Conservation (phyloP, 139 green algal species). For the Chlamydomonas schloesseri region DNA sequence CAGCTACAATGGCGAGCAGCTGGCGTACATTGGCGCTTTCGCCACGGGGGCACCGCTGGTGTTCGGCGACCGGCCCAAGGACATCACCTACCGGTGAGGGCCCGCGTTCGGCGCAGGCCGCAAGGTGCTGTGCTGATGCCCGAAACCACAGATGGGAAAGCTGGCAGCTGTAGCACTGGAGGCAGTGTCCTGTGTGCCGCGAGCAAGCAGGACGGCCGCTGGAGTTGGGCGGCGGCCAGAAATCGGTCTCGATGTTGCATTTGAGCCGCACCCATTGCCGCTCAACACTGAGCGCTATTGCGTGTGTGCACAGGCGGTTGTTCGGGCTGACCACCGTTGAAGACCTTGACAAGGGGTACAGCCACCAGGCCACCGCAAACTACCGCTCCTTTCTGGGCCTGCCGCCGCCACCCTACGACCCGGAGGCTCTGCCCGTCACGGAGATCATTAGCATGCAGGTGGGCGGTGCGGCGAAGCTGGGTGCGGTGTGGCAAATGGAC, state of each 20-base stretch:
- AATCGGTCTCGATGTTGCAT: no score
- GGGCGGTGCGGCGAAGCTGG: neutral
- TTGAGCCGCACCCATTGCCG: no score
- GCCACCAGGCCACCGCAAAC: slow-evolving; percentile 14
- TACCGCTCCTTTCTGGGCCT: slow-evolving; percentile 44
- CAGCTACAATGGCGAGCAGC: slow-evolving; percentile 78
- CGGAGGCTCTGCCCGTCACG: slow-evolving; percentile 5
- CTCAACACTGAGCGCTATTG: no score
- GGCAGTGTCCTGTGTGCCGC: no score
- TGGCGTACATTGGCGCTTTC: slow-evolving; percentile 84
- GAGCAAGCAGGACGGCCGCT: no score
- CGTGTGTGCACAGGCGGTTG: slow-evolving; percentile 41
- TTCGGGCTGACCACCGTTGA: slow-evolving; percentile 23
- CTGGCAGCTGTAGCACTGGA: no score
- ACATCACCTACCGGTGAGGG: slow-evolving; percentile 76
- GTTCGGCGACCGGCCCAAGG: slow-evolving; percentile 84
- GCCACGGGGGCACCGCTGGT: slow-evolving; percentile 67
- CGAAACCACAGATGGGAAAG: no score
- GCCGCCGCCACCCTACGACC: slow-evolving; percentile 5
- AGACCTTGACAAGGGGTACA: slow-evolving; percentile 45
- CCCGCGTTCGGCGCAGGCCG: no score
- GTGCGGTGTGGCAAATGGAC: no score
- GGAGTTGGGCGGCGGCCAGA: no score
- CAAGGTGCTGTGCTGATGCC: no score
- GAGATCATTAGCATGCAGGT: slow-evolving; percentile 53